Percentiles rank a stretch among this genome's conserved stretches.
phyloP scores from a whole-genome alignment of 805 yeast genomes.

The Pichia manshurica region DNA sequence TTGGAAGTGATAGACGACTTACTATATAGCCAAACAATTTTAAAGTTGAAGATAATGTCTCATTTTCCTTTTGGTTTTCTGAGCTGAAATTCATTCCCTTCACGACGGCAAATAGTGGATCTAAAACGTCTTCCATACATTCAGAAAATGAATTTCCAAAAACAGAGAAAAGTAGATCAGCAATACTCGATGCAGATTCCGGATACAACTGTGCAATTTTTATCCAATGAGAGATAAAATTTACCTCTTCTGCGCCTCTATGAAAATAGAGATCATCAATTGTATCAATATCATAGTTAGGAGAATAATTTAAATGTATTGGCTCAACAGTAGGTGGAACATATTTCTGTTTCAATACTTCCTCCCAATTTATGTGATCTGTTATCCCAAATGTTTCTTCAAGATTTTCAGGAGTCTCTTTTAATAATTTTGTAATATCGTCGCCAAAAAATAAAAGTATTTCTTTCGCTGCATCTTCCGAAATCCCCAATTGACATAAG shows the following conservation, averaged over 20 bases:
- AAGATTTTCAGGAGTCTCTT: constrained; percentile 14
- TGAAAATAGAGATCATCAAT: constrained; percentile 36
- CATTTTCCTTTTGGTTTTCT: constrained; percentile 18
- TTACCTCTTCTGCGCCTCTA: constrained; percentile 33
- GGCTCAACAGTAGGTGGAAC: constrained; percentile 25
- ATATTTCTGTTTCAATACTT: constrained; percentile 16
- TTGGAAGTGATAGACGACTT: constrained; percentile 34
- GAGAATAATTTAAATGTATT: constrained; percentile 34
- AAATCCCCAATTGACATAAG: constrained; percentile 28
- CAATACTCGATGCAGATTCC: constrained; percentile 26
- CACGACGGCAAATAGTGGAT: constrained; percentile 32
- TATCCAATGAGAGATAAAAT: constrained; percentile 38
- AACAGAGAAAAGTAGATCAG: constrained; percentile 35
- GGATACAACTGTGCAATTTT: constrained; percentile 41
- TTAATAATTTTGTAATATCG: constrained; percentile 17
- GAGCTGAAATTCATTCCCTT: constrained; percentile 30
- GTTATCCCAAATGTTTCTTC: constrained; percentile 31
- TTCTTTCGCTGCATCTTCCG: constrained; percentile 29
- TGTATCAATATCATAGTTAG: constrained; percentile 28
- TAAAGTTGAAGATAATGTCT: constrained; percentile 36
- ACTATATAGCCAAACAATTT: constrained; percentile 39
- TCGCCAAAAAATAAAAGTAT: constrained; percentile 21
- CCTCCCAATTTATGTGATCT: constrained; percentile 18
- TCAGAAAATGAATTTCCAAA: constrained; percentile 31
- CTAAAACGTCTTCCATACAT: constrained; percentile 31